Percentiles rank a stretch among this genome's conserved stretches.
Evolutionary conservation across 1,284 basidiomycete species (phyloP).

Genomic region (Leccinum pallidistipes): DNA sequence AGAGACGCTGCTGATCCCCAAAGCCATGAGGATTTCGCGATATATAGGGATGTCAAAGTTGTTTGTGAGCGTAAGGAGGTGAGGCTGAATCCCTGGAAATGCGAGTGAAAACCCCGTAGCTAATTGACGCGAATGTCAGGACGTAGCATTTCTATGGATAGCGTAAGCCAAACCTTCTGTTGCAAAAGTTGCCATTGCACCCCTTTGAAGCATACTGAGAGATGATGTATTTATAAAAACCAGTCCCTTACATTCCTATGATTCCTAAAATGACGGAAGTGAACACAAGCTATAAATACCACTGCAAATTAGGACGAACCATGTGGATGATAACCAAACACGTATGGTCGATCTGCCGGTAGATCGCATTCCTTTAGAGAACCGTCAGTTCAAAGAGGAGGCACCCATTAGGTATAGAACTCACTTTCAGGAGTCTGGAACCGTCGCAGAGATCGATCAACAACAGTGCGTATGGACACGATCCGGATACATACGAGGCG

Average conservation of each 20-base stretch:
- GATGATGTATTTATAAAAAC: neutral
- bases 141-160: neutral
- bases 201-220: slow-evolving; percentile 48
- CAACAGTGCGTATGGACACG: neutral
- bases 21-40: slow-evolving; percentile 82
- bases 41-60: slow-evolving; percentile 96
- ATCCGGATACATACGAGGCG: slow-evolving; percentile 64
- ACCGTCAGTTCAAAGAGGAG: neutral
- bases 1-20: slow-evolving; percentile 92
- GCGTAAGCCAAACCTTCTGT: slow-evolving; percentile 67
- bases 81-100: slow-evolving; percentile 92
- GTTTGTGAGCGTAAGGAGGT: slow-evolving; percentile 86
- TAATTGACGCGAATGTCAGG: slow-evolving; percentile 29
- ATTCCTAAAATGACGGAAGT: slow-evolving; percentile 53
- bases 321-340: slow-evolving; percentile 98
- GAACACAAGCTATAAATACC: neutral
- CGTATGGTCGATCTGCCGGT: slow-evolving; percentile 87
- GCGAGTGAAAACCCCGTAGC: slow-evolving; percentile 90
- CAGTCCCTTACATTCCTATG: slow-evolving; percentile 82
- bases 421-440: slow-evolving; percentile 29
- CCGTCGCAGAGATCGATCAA: neutral
- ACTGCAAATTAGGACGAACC: slow-evolving; percentile 48
- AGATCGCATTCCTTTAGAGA: slow-evolving; percentile 78
- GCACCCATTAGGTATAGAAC: neutral
- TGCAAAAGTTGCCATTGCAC: slow-evolving; percentile 90